Base-by-base conservation (phyloP, 352 stramenopile species). In the Phytophthora cajani region DNA sequence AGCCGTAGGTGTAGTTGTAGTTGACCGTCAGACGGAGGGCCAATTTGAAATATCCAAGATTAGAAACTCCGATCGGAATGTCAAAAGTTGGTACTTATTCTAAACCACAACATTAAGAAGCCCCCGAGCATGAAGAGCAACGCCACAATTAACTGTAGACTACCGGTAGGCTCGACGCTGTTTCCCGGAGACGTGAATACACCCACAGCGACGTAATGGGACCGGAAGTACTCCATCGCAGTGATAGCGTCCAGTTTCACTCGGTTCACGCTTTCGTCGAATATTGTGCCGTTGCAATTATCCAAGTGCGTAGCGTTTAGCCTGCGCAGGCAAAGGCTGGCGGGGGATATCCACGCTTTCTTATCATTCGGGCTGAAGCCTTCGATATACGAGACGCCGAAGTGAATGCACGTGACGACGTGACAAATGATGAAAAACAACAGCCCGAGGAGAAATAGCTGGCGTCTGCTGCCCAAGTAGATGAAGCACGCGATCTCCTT, bases 111-210 rank as follows among this genome's bases (percentile, higher is more conserved):
- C n/a, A n/a, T n/a, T n/a, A 79, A 68, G 23, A 82, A 68, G 1
- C 63, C 63, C 5, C 44, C 82, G 3, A 83, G 61, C 76, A 85
- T 86, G 19, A 81, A 78, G 1, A 76, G 9, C 10, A 85, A 62
- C 0, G 73, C 71, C 14, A 77, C 66, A 12, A 62, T 40, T 46
- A 78, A 67, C 54, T 89, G 66, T 8, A 63, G 3, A 21, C 74
- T 62, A 14, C 50, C 84, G 8, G 65, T 47, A 12, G 78, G 81
- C 56, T 87, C 74, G 2, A 84, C 56, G 1, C 74, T 79, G 47
- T 80, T 70, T 11, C 79, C 79, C 1, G 80, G 61, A 0, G 75
- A 75, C 0, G 73, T 79, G 1, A 86, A 55, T 1, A 75, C 72
- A 1, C 69, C 79, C 1, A 78, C 69, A 7, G 79, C 72, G 40